Conservation (phyloP, 1,284 basidiomycete species). For the Amylostereum areolatum region DNA sequence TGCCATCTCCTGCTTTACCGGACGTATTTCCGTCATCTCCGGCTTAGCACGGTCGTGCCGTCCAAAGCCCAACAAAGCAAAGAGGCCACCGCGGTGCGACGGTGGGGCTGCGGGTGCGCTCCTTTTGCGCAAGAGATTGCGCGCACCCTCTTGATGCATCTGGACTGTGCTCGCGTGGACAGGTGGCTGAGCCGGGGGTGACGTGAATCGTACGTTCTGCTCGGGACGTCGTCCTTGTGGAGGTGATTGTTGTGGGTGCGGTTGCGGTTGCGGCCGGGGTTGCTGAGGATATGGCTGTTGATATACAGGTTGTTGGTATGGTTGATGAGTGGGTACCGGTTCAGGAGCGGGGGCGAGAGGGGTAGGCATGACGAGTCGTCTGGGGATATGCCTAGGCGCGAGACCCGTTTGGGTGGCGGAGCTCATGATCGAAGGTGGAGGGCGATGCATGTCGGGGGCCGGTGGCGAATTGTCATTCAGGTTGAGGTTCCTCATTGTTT, state of each 20-base stretch:
- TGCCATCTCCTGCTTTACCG: too few species aligned
- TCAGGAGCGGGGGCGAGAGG: slow-evolving; percentile 32
- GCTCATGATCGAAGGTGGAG: slow-evolving; percentile 14
- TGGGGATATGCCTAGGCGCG: slow-evolving; percentile 45
- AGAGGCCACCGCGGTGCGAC: not conserved
- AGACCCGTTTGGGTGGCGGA: slow-evolving; percentile 14
- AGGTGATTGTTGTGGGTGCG: not conserved
- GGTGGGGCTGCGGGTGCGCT: not conserved
- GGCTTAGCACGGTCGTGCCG: too few species aligned
- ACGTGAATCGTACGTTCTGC: not conserved
- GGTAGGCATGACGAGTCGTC: slow-evolving; percentile 60
- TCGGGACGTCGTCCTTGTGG: not conserved
- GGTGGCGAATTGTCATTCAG: slow-evolving; percentile 1
- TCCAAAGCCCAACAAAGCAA: too few species aligned
- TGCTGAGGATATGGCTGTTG: not conserved
- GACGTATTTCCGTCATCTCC: too few species aligned
- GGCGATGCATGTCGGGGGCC: slow-evolving; percentile 20
- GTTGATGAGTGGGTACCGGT: slow-evolving; percentile 4
- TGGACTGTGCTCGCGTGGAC: not conserved
- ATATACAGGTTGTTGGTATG: not conserved
- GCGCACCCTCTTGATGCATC: slow-evolving; percentile 2
- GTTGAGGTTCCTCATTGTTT: slow-evolving; percentile 5
- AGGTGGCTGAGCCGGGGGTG: not conserved
- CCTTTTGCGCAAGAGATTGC: slow-evolving; percentile 11
- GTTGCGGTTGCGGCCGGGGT: slow-evolving; percentile 2